Percentiles rank a stretch among this genome's conserved stretches.
These are phyloP conservation scores for Exophiala phaeomuriformis DNA, from an alignment of 2,329 filamentous ascomycete genomes.

Conservation along the genomic window DNA sequence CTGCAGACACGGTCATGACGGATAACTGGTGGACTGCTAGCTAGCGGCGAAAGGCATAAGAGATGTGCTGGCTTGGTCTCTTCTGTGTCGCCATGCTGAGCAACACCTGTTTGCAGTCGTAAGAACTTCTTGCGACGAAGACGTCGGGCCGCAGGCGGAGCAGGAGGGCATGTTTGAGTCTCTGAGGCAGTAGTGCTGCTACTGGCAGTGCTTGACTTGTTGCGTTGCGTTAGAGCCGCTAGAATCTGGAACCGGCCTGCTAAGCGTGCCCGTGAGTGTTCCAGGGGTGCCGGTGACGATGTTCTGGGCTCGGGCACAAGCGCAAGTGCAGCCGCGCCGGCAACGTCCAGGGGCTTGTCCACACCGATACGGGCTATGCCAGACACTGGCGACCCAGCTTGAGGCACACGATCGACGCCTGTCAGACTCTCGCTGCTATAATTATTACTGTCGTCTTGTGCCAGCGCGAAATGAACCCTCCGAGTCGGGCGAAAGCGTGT, in stretches of 20 bases:
- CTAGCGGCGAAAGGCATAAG: slow-evolving; percentile 10
- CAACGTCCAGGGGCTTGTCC: not conserved
- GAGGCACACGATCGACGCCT: not conserved
- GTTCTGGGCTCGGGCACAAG: not conserved
- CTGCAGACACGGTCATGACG: slow-evolving; percentile 12
- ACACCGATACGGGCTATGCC: not conserved
- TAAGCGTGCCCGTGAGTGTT: not conserved
- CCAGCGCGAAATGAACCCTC: not conserved
- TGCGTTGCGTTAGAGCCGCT: not conserved
- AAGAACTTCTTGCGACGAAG: slow-evolving; percentile 1
- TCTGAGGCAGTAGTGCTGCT: slow-evolving; percentile 1
- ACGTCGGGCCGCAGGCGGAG: not conserved
- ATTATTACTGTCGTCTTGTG: not conserved
- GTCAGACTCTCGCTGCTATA: not conserved
- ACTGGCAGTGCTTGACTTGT: slow-evolving; percentile 5
- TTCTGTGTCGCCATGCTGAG: slow-evolving; percentile 10
- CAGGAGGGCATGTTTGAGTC: slow-evolving; percentile 5
- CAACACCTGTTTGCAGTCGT: not conserved
- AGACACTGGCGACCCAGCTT: not conserved
- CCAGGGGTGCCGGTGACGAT: not conserved
- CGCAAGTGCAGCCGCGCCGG: not conserved
- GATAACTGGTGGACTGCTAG: not conserved
- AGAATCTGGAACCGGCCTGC: not conserved
- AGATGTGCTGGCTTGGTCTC: slow-evolving; percentile 4
- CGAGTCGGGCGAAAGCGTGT: slow-evolving; percentile 3